Conservation (phyloP, 495 filamentous ascomycete genomes). For the Oleoguttula mirabilis region DNA sequence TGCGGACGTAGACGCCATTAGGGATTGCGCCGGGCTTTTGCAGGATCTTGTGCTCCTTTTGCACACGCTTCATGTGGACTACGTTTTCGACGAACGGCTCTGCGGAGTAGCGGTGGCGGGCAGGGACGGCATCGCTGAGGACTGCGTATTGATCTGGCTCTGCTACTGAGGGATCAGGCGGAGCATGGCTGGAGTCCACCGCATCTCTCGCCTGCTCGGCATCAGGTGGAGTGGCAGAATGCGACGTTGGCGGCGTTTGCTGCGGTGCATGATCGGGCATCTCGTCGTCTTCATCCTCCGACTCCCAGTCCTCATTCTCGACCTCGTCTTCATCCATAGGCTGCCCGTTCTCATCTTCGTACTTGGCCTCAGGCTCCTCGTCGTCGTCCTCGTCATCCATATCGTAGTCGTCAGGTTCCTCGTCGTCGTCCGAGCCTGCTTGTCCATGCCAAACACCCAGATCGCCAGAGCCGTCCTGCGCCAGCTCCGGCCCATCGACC, state of each 20-base stretch:
- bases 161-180: not conserved
- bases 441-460: not conserved
- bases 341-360: conserved; percentile 23
- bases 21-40: conserved; percentile 37
- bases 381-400: conserved; percentile 22
- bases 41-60: conserved; percentile 47
- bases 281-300: conserved; percentile 26
- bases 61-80: conserved; percentile 35
- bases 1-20: conserved; percentile 46
- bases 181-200: not conserved
- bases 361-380: conserved; percentile 11
- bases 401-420: conserved; percentile 26
- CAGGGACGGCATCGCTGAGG: conserved; percentile 35
- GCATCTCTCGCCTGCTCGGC: not conserved
- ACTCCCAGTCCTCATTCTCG: conserved; percentile 25
- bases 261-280: conserved; percentile 8
- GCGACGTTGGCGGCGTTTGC: conserved; percentile 11
- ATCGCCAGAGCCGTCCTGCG: conserved; percentile 6
- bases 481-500: conserved; percentile 25
- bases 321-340: conserved; percentile 18
- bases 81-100: conserved; percentile 7
- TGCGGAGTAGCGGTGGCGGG: conserved; percentile 37
- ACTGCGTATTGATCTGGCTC: conserved; percentile 27
- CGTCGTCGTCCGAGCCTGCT: conserved; percentile 6
- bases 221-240: conserved; percentile 1